Evolutionary conservation across 495 filamentous ascomycete species (phyloP).

Genomic region (Penicillium antarcticum): DNA sequence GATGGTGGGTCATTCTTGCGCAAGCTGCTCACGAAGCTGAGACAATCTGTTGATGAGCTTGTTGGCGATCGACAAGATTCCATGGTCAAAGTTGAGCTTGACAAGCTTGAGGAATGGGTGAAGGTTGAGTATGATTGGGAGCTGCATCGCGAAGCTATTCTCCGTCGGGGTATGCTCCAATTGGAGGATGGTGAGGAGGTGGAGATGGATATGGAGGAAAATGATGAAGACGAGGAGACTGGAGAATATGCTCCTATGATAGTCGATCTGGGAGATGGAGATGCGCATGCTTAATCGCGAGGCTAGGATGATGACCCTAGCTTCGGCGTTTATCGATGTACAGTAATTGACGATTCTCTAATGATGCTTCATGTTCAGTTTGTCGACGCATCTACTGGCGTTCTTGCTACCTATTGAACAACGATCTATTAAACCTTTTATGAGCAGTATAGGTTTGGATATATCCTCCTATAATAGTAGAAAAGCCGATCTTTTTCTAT

Average conservation of each 20-base stretch:
- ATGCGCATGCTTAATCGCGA: too few relatives aligned
- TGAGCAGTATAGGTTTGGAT: too few relatives aligned
- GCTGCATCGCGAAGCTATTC: constrained; percentile 49
- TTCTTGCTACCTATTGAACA: not conserved
- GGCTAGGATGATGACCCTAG: not conserved
- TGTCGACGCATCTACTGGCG: not conserved
- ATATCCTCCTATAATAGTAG: not conserved
- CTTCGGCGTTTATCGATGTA: not conserved
- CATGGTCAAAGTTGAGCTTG: constrained; percentile 49
- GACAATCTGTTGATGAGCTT: constrained; percentile 41
- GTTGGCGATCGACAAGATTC: constrained; percentile 26
- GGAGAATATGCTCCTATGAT: constrained; percentile 85
- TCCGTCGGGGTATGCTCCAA: constrained; percentile 62
- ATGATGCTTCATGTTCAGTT: not conserved
- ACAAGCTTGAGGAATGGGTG: constrained; percentile 54
- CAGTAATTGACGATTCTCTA: not conserved
- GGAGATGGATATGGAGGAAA: constrained; percentile 69
- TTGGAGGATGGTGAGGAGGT: constrained; percentile 77
- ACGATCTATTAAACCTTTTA: too few relatives aligned
- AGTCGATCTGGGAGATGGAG: constrained; percentile 55
- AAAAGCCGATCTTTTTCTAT: not conserved
- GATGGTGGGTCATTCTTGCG: constrained; percentile 55
- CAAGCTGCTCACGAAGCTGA: constrained; percentile 51
- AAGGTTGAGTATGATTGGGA: constrained; percentile 63
- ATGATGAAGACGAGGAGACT: constrained; percentile 78